A percentile compares a stretch with the other conserved stretches of the same genome.
These are phyloP conservation scores for Ceratocystis huliohia DNA, from an alignment of 2,329 filamentous ascomycete genomes.

Conservation along the genomic window DNA sequence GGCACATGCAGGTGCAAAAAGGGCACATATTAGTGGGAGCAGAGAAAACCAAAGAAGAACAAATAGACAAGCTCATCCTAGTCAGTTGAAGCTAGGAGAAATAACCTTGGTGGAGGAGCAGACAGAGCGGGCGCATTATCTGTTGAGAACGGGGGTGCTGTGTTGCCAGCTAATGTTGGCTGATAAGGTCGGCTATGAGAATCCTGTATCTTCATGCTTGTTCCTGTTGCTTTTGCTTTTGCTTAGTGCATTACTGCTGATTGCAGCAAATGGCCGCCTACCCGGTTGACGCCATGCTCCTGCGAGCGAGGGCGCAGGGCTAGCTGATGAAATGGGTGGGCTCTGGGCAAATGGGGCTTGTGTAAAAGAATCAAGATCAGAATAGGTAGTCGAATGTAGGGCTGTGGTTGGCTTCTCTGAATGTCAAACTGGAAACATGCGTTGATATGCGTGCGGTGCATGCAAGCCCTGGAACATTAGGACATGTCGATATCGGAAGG, in stretches of 20 bases:
- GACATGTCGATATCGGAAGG: not conserved
- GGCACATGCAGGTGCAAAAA: conserved; percentile 2
- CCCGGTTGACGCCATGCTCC: not conserved
- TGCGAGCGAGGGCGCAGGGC: not conserved
- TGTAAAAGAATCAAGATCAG: not conserved
- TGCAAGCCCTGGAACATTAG: not conserved
- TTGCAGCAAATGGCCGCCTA: not conserved
- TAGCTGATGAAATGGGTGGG: not conserved
- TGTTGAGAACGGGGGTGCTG: not conserved
- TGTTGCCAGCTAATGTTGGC: not conserved
- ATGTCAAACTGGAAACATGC: not conserved
- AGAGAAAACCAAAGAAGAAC: not conserved
- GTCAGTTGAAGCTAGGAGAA: not conserved
- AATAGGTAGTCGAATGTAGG: too few species aligned
- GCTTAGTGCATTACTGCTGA: not conserved
- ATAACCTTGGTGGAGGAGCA: not conserved
- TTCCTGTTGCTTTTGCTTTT: not conserved
- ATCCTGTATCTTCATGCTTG: not conserved
- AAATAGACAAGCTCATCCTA: not conserved
- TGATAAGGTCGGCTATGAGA: not conserved
- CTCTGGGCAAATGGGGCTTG: not conserved
- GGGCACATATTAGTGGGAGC: not conserved
- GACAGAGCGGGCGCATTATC: conserved; percentile 5
- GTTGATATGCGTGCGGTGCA: too few species aligned
- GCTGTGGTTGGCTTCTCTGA: not conserved